Conservation (phyloP, 495 filamentous ascomycete species). For the Lentithecium fluviatile region DNA sequence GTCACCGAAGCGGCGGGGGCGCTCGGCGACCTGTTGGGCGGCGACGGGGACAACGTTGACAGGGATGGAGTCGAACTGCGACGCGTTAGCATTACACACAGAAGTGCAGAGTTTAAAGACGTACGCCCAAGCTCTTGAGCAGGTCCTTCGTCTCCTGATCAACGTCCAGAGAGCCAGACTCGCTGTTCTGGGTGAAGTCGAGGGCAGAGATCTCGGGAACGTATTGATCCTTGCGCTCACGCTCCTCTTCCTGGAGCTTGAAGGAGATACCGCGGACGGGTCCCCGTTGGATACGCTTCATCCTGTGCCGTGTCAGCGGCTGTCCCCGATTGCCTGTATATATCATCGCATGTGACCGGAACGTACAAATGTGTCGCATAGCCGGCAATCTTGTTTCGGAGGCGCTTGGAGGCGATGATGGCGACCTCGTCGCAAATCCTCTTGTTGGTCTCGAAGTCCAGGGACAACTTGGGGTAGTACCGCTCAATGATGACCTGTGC, state of each 20-base stretch:
- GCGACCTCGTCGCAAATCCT: conserved; percentile 99
- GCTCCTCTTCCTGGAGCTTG: conserved; percentile 99
- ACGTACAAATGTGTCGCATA: conserved; percentile 75
- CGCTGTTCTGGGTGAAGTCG: conserved; percentile 88
- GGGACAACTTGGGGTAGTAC: conserved; percentile 96
- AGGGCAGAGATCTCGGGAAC: conserved; percentile 97
- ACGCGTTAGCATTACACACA: conserved; percentile 4
- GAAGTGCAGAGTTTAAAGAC: conserved; percentile 44
- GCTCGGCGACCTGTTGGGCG: conserved; percentile 82
- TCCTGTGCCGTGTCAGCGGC: conserved; percentile 40
- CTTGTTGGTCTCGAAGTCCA: conserved; percentile 99
- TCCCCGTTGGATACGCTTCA: conserved; percentile 99
- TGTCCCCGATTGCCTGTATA: neutral
- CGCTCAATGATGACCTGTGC: conserved; percentile 96
- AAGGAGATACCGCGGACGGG: conserved; percentile 99
- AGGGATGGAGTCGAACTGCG: conserved; percentile 91
- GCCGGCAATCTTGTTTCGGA: conserved; percentile 99
- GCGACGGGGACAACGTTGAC: conserved; percentile 88
- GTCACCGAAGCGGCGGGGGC: conserved; percentile 65
- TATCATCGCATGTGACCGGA: neutral
- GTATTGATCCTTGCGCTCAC: conserved; percentile 99
- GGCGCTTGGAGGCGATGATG: conserved; percentile 96
- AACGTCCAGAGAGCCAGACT: conserved; percentile 89
- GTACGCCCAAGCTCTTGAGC: conserved; percentile 95
- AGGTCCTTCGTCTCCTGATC: conserved; percentile 97